phyloP scores from a whole-genome alignment of 1,139 yeast species.

The Kurtzmaniella quercitrusa region DNA sequence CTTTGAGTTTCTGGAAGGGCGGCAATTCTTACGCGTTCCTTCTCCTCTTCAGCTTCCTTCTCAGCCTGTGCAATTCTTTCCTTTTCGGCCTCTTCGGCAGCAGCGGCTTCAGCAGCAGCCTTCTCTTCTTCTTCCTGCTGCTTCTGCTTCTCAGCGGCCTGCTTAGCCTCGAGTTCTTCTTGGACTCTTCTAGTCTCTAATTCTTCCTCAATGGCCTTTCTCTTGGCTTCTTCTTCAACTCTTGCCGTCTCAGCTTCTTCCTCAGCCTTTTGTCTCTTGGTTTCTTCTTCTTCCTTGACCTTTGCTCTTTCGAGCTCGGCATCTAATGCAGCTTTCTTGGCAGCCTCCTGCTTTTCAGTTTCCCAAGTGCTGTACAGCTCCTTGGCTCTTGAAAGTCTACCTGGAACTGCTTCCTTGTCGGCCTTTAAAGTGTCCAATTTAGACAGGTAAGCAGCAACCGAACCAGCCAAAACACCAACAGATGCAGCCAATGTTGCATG shows the following conservation, averaged over 20 bases:
- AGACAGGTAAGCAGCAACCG: conserved; percentile 43
- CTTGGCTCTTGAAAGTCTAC: conserved; percentile 42
- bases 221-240: conserved; percentile 31
- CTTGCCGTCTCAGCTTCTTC: conserved; percentile 44
- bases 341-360: conserved; percentile 36
- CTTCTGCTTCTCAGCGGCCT: conserved; percentile 25
- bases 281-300: conserved; percentile 47
- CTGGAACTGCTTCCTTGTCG: conserved; percentile 35
- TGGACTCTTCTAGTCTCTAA: conserved; percentile 21
- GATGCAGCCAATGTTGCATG: conserved; percentile 40
- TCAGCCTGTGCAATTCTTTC: conserved; percentile 21
- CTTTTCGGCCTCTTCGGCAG: conserved; percentile 18
- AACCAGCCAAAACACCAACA: conserved; percentile 40
- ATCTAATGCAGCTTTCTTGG: conserved; percentile 38
- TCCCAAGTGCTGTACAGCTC: conserved; percentile 41
- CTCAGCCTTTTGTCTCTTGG: conserved; percentile 35
- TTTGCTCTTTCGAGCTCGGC: conserved; percentile 44
- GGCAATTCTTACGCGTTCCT: conserved; percentile 11
- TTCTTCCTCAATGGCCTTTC: conserved; percentile 24
- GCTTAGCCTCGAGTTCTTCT: conserved; percentile 24
- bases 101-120: conserved; percentile 27
- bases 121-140: conserved; percentile 37
- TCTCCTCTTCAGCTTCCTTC: conserved; percentile 12
- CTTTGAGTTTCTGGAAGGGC: conserved; percentile 24
- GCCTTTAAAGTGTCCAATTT: conserved; percentile 36